These are phyloP conservation scores for Eurotiales sp. DNA, from an alignment of 2,329 filamentous ascomycete genomes.

Conservation along the genomic window DNA sequence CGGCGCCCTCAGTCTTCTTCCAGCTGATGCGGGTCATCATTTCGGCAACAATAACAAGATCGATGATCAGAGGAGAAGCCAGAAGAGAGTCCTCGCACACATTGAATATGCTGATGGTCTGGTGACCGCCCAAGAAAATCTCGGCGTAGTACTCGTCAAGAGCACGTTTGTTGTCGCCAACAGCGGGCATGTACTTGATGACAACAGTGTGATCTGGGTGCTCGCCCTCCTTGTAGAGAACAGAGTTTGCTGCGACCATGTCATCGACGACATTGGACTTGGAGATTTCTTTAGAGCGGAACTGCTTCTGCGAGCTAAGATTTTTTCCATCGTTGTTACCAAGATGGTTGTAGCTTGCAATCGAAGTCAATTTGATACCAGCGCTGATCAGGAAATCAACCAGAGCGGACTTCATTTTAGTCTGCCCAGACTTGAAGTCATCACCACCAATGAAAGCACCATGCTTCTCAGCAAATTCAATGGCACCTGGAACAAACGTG, in stretches of 20 bases:
- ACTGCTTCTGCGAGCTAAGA: conserved; percentile 93
- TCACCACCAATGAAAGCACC: conserved; percentile 92
- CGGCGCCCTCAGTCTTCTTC: conserved; percentile 65
- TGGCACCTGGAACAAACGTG: conserved; percentile 92
- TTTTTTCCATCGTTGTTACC: conserved; percentile 99
- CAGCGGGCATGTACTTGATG: conserved; percentile 99
- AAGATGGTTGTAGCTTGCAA: conserved; percentile 98
- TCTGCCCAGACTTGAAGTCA: conserved; percentile 99
- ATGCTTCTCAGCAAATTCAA: conserved; percentile 83
- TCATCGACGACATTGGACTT: conserved; percentile 99
- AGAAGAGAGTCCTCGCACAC: conserved; percentile 98
- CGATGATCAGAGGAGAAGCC: conserved; percentile 94
- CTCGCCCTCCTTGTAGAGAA: conserved; percentile 87
- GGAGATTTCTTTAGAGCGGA: conserved; percentile 99
- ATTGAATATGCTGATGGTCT: conserved; percentile 98
- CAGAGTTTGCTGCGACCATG: conserved; percentile 93
- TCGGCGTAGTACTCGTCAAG: conserved; percentile 99
- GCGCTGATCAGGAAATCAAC: conserved; percentile 98
- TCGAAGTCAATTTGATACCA: conserved; percentile 97
- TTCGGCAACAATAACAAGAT: conserved; percentile 87
- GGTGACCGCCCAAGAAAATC: conserved; percentile 98
- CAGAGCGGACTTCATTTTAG: conserved; percentile 99
- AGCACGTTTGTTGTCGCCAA: conserved; percentile 98
- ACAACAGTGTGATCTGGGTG: conserved; percentile 98
- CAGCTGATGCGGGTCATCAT: conserved; percentile 99